phyloP scores from a whole-genome alignment of 1,139 yeast genomes.

The Candida gigantensis region DNA sequence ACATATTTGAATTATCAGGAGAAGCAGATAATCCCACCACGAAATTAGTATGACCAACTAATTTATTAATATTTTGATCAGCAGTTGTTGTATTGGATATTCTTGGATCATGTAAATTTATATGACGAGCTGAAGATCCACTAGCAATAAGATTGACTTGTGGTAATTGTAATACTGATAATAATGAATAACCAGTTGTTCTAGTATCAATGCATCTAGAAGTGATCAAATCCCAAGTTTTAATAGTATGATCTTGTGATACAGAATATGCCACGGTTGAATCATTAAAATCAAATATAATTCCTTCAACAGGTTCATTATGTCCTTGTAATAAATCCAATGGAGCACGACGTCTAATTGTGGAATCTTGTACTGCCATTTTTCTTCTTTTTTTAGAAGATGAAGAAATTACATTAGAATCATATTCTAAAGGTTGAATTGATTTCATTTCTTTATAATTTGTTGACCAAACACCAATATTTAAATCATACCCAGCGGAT shows the following conservation, averaged over 20 bases:
- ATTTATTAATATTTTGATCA: slow-evolving; percentile 54
- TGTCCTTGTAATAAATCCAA: slow-evolving; percentile 79
- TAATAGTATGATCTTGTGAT: slow-evolving; percentile 91
- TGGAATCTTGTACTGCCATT: slow-evolving; percentile 74
- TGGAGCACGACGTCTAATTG: slow-evolving; percentile 80
- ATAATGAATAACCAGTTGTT: slow-evolving; percentile 82
- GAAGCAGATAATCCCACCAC: slow-evolving; percentile 77
- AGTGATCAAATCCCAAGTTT: slow-evolving; percentile 94
- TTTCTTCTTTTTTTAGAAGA: slow-evolving; percentile 88
- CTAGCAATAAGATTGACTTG: slow-evolving; percentile 72
- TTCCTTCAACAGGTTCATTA: slow-evolving; percentile 82
- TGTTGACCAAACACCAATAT: slow-evolving; percentile 89
- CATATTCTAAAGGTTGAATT: slow-evolving; percentile 59
- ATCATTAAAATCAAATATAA: slow-evolving; percentile 72
- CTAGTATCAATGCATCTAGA: slow-evolving; percentile 82
- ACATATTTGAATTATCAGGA: slow-evolving; percentile 76
- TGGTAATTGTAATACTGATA: slow-evolving; percentile 72
- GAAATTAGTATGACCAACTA: slow-evolving; percentile 89
- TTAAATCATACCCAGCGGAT: slow-evolving; percentile 81
- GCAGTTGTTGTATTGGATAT: slow-evolving; percentile 31
- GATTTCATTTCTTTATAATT: slow-evolving; percentile 81
- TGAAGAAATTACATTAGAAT: slow-evolving; percentile 57
- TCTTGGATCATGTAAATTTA: slow-evolving; percentile 91
- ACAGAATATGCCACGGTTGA: slow-evolving; percentile 86
- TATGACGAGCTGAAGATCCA: slow-evolving; percentile 96